Evolutionary conservation across 108 stramenopile species (phyloP), one percentile per base, ranked within the genome.

Genomic region (Skeletonema tropicum): DNA sequence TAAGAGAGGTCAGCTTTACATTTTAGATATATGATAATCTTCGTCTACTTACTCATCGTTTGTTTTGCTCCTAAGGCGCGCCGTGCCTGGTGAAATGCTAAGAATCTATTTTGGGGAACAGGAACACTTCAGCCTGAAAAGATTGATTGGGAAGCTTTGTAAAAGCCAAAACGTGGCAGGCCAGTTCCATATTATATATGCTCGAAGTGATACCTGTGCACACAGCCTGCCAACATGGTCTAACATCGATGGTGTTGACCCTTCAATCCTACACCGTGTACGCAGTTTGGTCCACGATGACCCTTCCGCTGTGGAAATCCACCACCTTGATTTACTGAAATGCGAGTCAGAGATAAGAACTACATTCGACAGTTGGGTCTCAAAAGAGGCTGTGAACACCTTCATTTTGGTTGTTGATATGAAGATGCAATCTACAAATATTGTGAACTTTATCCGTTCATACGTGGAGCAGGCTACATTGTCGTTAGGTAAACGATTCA

Each of bases 381-480:
- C 68, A 17, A 68, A 74, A 55, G 23, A 7, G 15, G 29, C n/a
- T 11, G 68, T 60, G 8, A 13, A 30, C 0, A 58, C 12, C 38
- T 74, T 69, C 23, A 32, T 74, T n/a, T 60, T 74, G 58, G 68
- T 74, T 60, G 74, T 74, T 60, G 74, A 74, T 30, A 74, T 74
- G 74, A 60, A 70, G 58, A 13, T 41, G 6, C 57, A 30, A 14
- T 74, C 74, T 39, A 32, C 68, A 6, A 70, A 74, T 23, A 39
- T 58, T 23, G 57, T 69, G 41, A 74, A 74, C 33, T 74, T 74
- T 30, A 58, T 74, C 29, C 66, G 74, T 6, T 68, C 68, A 29
- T 69, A 70, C 32, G 23, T 68, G 21, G 74, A 74, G n/a, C 67
- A 74, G 19, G 7, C 32, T 7, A 69, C 12, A 13, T 33, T 69